Conservation (phyloP, 106 monocot species). For the Dendrobium huoshanense region DNA sequence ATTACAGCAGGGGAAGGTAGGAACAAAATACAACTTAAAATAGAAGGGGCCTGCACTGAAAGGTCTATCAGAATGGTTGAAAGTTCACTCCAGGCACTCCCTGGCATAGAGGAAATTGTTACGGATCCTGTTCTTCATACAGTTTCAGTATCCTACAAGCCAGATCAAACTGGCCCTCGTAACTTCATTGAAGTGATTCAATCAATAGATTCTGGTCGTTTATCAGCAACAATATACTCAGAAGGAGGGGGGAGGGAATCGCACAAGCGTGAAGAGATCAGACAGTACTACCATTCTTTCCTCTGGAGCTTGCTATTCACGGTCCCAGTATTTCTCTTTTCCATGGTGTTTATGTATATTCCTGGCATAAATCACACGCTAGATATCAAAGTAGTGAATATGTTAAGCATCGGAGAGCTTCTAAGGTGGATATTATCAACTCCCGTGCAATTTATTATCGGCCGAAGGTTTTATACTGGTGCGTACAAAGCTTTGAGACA, state of each 20-base stretch:
- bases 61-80: slow-evolving; percentile 41
- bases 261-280: slow-evolving; percentile 51
- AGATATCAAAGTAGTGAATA: slow-evolving; percentile 24
- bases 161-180: slow-evolving; percentile 75
- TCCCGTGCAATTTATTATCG: slow-evolving; percentile 25
- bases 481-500: slow-evolving; percentile 17
- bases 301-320: slow-evolving; percentile 74
- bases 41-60: slow-evolving; percentile 42
- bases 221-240: slow-evolving; percentile 60
- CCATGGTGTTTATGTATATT: slow-evolving; percentile 20
- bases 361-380: slow-evolving; percentile 35
- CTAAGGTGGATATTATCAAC: slow-evolving; percentile 17
- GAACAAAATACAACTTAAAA: slow-evolving; percentile 58
- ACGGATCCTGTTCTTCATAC: slow-evolving; percentile 41
- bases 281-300: slow-evolving; percentile 52
- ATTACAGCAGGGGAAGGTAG: slow-evolving; percentile 65
- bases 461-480: slow-evolving; percentile 20
- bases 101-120: slow-evolving; percentile 50
- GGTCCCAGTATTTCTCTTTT: slow-evolving; percentile 21
- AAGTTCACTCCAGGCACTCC: slow-evolving; percentile 63
- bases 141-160: slow-evolving; percentile 63
- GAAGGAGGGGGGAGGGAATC: slow-evolving; percentile 42
- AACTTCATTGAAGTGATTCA: slow-evolving; percentile 75
- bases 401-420: slow-evolving; percentile 11
- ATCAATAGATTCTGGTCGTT: slow-evolving; percentile 33